Evolutionary conservation across 805 yeast genomes (phyloP), one percentile per base, ranked within the genome.

Genomic region (Teunomyces gatunensis): DNA sequence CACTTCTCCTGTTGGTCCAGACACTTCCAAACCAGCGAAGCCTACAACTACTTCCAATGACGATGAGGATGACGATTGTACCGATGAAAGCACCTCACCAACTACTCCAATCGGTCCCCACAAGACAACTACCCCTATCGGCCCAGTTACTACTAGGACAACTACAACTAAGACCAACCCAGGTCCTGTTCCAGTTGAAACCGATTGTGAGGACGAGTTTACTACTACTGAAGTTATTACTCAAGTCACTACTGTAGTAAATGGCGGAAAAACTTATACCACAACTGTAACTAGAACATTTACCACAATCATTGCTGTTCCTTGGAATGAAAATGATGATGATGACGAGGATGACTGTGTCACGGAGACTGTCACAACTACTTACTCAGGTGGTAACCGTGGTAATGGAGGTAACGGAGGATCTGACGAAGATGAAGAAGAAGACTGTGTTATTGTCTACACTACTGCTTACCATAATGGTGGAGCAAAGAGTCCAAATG

Each of bases 11-110:
- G 27, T 25, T 25, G 27, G 1, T 9, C 11, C 27, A 9, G 11
- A 25, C 27, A 25, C 10, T 25, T 25, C 27, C 27, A 25, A 25
- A 9, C 9, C 27, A 25, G 34, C 6, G 2, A 13, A 15, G 9
- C 34, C 34, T 7, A 17, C 39, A 20, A 12, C 41, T 32, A 18
- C 42, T 6, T 21, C 20, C 33, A 37, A n/a, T 15, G 43, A 27
- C 3, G 54, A 49, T 20, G 49, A 46, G 25, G 54, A 52, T 20
- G 56, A 49, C 9, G 48, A 40, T 6, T 51, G 48, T 33, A 47
- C 50, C 39, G 54, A 47, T 12, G 40, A 37, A 20, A 37, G 28
- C 10, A 35, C 27, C 10, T 3, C 40, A 6, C 29, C 40, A 21
- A 13, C 29, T 21, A 23, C 40, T 2, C 39, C 32, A 32, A n/a